Evolutionary conservation across 305 asterid species (phyloP), one percentile per base, ranked within the genome.

Genomic region (Ilex paraguariensis): DNA sequence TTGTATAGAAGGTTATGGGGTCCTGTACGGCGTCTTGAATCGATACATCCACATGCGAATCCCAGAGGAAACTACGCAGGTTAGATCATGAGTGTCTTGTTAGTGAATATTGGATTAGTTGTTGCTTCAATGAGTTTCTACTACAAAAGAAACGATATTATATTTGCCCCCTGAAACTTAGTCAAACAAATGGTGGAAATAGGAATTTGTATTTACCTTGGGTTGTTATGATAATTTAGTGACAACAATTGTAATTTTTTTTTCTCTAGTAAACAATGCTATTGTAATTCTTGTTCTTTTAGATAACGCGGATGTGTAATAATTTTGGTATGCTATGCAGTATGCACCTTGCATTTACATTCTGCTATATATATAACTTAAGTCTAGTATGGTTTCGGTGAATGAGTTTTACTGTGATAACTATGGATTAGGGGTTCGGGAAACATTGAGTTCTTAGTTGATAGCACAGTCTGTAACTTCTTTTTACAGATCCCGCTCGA

Each of bases 21-120:
- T 42, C 94, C 95, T 39, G 78, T 87, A 72, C 84, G 82, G 83
- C 84, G 66, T 71, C 87, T 93, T 69, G 91, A 87, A 70, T 71
- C 90, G 55, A 60, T 93, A 61, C 91, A 84, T 66, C 91, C 97
- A 44, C 76, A 79, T 78, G 92, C 97, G 45, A 84, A 90, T 77
- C 89, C 90, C 17, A 81, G 95, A 78, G 91, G 74, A 72, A 72
- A 80, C 70, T 93, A 87, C 82, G 84, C 83, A 79, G 96, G 99
- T 90, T 77, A 80, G 86, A 79, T 79, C 68, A 76, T 62, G 70
- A 72, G 77, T 67, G 51, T 62, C 5, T 54, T 63, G 55, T n/a
- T 52, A 15, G 48, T 60, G 30, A 3, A 10, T 54, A 7, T 54
- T n/a, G 58, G 5, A 15, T 54, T 8, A 15, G 42, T 36, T 36